Evolutionary conservation across 176 grass and related monocot species (phyloP), one percentile per base, ranked within the genome.

Genomic region (Eremochloa ophiuroides): DNA sequence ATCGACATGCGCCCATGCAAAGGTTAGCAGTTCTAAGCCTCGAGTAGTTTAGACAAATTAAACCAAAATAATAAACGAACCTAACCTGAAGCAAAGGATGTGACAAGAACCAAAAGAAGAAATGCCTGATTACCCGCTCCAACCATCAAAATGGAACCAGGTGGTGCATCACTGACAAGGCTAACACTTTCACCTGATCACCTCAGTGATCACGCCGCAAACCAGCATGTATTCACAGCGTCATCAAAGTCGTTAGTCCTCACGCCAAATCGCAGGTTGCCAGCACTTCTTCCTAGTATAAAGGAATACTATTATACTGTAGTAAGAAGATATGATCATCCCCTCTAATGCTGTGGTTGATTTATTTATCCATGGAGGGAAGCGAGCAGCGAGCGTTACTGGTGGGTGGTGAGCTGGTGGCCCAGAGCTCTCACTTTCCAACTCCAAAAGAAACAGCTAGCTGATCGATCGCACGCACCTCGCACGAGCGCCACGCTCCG

Each of bases 141-240:
- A 38, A 65, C 43, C 25, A 46, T 60, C 62, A 35, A 75, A 83
- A 73, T 6, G 4, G 6, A 33, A n/a, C 18, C 66, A 74, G 25
- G 11, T 66, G 43, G 20, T 15, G 3, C 23, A 4, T n/a, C n/a
- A n/a, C 18, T 53, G 8, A 22, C 48, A 51, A 2, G 7, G 6
- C 3, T 4, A 56, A 69, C 82, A 71, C 66, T 63, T 81, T 30
- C 87, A 76, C 56, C 84, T 81, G n/a, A n/a, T n/a, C n/a, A n/a
- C n/a, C n/a, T n/a, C 13, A 22, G 41, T 2, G 68, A 69, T 14
- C 61, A 66, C 44, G 26, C 69, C 3, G 51, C 50, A 60, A 40
- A 85, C 69, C n/a, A n/a, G n/a, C n/a, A n/a, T n/a, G n/a, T n/a
- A n/a, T 26, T 55, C 14, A 80, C 68, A 2, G 76, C 79, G 13